phyloP scores from a whole-genome alignment of 2,329 filamentous ascomycete genomes.

The Fusarium decemcellulare region DNA sequence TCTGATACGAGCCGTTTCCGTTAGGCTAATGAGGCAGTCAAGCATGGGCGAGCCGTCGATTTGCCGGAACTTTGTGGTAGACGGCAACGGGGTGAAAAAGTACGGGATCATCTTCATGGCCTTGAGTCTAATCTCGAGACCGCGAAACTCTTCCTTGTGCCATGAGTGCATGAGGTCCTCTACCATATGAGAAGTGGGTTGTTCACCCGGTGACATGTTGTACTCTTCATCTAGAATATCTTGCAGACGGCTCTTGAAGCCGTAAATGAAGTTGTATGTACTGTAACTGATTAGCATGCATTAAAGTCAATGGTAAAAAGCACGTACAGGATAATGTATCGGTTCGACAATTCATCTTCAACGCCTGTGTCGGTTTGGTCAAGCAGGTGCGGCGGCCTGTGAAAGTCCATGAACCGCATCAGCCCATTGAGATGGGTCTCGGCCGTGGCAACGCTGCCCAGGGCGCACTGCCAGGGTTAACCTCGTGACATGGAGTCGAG shows the following conservation, averaged over 20 bases:
- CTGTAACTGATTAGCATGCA: constrained; percentile 2
- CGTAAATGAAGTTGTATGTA: constrained; percentile 41
- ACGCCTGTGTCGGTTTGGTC: background rate
- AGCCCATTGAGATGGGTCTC: constrained; percentile 40
- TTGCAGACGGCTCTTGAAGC: constrained; percentile 37
- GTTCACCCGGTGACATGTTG: background rate
- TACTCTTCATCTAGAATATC: constrained; percentile 21
- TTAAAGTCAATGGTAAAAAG: rapidly evolving
- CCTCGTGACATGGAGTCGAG: rapidly evolving
- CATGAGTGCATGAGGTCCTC: constrained; percentile 32
- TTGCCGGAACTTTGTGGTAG: constrained; percentile 10
- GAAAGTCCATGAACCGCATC: constrained; percentile 39
- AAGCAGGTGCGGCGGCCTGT: constrained; percentile 4
- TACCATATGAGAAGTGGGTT: constrained; percentile 1
- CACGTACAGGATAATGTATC: constrained; percentile 37
- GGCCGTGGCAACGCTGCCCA: constrained; percentile 30
- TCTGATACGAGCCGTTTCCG: constrained; percentile 3
- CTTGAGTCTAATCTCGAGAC: constrained; percentile 23
- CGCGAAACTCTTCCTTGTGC: constrained; percentile 30
- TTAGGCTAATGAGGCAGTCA: constrained; percentile 22
- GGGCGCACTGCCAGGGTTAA: constrained; percentile 24
- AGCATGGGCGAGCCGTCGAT: constrained; percentile 21
- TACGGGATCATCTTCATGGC: constrained; percentile 33
- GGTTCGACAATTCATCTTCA: constrained; percentile 36
- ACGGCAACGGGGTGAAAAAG: constrained; percentile 29